Conservation (phyloP, 2,329 filamentous ascomycete genomes). For the Teratosphaeriaceae sp. region DNA sequence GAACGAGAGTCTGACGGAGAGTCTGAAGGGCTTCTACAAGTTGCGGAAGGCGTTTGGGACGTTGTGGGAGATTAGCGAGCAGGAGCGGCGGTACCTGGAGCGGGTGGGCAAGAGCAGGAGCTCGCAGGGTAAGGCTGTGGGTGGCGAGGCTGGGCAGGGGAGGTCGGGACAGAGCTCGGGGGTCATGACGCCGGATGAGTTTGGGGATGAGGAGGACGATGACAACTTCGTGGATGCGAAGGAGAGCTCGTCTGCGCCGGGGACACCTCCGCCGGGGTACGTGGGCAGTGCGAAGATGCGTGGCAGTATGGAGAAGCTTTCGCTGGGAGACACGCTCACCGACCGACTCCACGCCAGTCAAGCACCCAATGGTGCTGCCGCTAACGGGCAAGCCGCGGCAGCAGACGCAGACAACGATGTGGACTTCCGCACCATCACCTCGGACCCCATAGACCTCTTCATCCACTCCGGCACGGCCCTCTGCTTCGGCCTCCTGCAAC, state of each 20-base stretch:
- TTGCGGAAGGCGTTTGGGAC: conserved; percentile 81
- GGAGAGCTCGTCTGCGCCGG: conserved; percentile 39
- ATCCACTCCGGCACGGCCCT: conserved; percentile 84
- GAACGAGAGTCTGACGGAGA: conserved; percentile 89
- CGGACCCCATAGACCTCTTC: conserved; percentile 73
- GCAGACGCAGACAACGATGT: conserved; percentile 38
- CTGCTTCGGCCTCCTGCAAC: conserved; percentile 78
- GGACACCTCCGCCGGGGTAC: conserved; percentile 33
- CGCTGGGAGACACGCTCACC: conserved; percentile 16
- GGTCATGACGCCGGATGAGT: conserved; percentile 14
- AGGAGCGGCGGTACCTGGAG: conserved; percentile 56
- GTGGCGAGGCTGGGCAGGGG: background rate
- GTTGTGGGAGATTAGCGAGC: conserved; percentile 69
- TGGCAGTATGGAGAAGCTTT: conserved; percentile 21
- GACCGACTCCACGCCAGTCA: conserved; percentile 4
- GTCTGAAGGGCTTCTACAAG: conserved; percentile 87
- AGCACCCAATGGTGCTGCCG: conserved; percentile 3
- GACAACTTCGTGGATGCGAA: conserved; percentile 54
- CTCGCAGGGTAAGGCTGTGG: conserved; percentile 3
- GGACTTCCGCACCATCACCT: conserved; percentile 57
- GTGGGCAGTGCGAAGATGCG: conserved; percentile 35
- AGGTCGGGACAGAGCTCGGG: conserved; percentile 11
- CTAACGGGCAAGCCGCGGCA: conserved; percentile 9
- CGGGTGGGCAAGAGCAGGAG: conserved; percentile 2
- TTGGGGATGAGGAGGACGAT: conserved; percentile 29